A percentile compares a stretch with the other conserved stretches of the same genome.
Evolutionary conservation across 1,284 basidiomycete genomes (phyloP).

Genomic region (Hemileia vastatrix): DNA sequence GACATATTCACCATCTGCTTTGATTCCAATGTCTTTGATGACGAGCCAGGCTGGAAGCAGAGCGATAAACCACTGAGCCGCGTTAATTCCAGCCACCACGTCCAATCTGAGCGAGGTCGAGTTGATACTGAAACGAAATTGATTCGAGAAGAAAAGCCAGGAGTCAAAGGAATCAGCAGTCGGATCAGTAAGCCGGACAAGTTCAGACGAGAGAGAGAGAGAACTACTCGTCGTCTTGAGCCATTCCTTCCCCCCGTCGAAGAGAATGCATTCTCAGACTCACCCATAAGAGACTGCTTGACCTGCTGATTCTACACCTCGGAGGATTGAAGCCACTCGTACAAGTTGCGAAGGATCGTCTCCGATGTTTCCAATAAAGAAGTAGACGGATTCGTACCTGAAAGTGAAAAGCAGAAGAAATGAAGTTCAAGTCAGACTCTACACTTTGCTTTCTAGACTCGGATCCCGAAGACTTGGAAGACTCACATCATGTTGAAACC

Average conservation of each 20-base stretch:
- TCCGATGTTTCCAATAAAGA: constrained; percentile 27
- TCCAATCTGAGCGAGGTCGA: constrained; percentile 33
- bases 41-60: constrained; percentile 35
- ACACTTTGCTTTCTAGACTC: not conserved
- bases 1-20: constrained; percentile 30
- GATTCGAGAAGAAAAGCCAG: not conserved
- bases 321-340: constrained; percentile 31
- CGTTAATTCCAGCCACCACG: constrained; percentile 33
- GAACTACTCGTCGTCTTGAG: no score
- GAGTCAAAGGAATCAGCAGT: no score
- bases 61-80: constrained; percentile 31
- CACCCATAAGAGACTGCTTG: constrained; percentile 30
- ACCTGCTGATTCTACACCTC: constrained; percentile 35
- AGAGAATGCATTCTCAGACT: no score
- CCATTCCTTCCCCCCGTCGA: no score
- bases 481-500: constrained; percentile 34
- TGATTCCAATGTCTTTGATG: constrained; percentile 31
- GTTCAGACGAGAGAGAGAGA: no score
- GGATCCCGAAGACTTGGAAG: not conserved
- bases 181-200: no score
- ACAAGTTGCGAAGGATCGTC: constrained; percentile 33
- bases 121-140: constrained; percentile 32
- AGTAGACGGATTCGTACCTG: constrained; percentile 32
- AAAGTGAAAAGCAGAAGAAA: not conserved
- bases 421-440: no score